A percentile compares a stretch with the other conserved stretches of the same genome.
phyloP scores from a whole-genome alignment of 2,329 filamentous ascomycete species.

The Colletotrichum australisinense region DNA sequence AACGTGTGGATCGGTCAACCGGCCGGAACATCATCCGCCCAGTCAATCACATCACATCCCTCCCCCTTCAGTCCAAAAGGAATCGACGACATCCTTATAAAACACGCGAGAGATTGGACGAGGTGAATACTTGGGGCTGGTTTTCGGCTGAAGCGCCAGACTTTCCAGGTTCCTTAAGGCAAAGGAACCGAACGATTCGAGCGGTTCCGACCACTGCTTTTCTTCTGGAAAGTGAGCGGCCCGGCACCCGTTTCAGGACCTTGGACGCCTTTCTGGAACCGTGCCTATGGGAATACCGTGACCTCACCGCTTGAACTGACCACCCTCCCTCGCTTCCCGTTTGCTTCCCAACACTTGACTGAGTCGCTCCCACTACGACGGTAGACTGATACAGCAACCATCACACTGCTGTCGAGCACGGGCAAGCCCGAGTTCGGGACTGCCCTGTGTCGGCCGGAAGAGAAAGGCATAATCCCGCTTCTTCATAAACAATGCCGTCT shows the following conservation, averaged over 20 bases:
- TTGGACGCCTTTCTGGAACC: not conserved
- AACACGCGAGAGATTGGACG: not conserved
- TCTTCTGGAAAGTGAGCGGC: not conserved
- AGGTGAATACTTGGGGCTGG: not conserved
- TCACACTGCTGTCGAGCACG: slow-evolving; percentile 8
- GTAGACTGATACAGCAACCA: not conserved
- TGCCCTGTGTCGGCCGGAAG: not conserved
- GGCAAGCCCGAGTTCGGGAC: not conserved
- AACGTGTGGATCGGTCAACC: not conserved
- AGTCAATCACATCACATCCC: not conserved
- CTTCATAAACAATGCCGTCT: not conserved
- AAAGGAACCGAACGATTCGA: not conserved
- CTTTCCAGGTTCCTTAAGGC: not conserved
- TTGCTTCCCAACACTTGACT: not conserved
- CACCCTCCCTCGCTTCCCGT: not conserved
- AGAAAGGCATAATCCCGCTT: not conserved
- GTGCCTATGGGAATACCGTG: slow-evolving; percentile 1
- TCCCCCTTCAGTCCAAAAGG: not conserved
- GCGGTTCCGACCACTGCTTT: not conserved
- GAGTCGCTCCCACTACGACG: not conserved
- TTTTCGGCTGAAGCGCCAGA: not conserved
- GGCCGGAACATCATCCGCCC: not conserved
- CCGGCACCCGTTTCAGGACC: slow-evolving; percentile 19
- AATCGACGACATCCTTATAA: not conserved
- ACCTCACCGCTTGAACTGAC: slow-evolving; percentile 8